Evolutionary conservation across 441 rosid genomes (phyloP), one percentile per base, ranked within the genome.

Genomic region (Populus hybrid): DNA sequence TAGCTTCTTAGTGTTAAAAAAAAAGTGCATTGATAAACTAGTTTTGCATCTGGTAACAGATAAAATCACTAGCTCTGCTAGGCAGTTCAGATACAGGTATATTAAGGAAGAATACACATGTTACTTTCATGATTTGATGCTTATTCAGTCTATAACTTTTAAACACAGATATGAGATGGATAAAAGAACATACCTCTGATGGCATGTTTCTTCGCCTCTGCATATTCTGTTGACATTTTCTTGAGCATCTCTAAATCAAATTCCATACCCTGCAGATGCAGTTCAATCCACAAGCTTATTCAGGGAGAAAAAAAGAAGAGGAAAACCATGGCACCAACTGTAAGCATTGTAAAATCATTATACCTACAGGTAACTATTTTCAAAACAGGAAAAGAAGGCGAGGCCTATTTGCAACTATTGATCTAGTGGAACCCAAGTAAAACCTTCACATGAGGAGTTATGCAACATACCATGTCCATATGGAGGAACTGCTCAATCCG

Each of bases 401-500:
- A 6, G 36, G 24, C 61, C 24, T 34, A 6, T 50, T n/a, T 57
- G 50, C 9, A 36, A 42, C 12, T 14, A 28, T 12, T 64, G 30
- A 32, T 42, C 38, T 18, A 30, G n/a, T 19, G 59, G 30, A 64
- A 46, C 50, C 38, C 4, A 46, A 53, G 38, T 2, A 42, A 26
- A 18, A 26, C 24, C 46, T 46, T 40, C 46, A 32, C 9, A 38
- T 35, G 12, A 70, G 35, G 38, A 73, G 21, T 59, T 9, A 9
- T 6, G 46, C 68, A 67, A 78, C 88, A 81, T 87, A 94, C 96
- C 93, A 92, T 36, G 87, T 94, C 91, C 92, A 90, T 73, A 81
- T 87, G 91, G 79, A 92, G 86, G 78, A 86, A 87, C n/a, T 86
- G 75, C 72, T 89, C 89, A 23, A 92, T 88, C 73, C 79, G 77